Evolutionary conservation across 2,329 filamentous ascomycete species (phyloP).

Genomic region (Tolypocladium ophioglossoides): DNA sequence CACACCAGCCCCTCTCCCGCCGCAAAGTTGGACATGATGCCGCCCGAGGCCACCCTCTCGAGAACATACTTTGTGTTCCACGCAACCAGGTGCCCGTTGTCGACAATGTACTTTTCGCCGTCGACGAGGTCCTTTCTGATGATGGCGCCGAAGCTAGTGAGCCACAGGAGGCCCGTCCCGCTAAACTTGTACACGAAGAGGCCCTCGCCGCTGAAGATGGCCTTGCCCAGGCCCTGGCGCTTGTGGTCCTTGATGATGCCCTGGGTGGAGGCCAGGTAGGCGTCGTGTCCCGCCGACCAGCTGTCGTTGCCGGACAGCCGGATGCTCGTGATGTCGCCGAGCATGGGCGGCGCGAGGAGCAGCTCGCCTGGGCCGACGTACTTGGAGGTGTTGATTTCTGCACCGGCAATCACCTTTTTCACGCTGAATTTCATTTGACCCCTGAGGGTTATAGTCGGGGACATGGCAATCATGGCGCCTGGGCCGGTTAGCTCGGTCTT

Average conservation of each 20-base stretch:
- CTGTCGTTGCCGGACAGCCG: constrained; percentile 59
- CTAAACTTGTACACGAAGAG: constrained; percentile 81
- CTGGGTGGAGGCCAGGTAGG: constrained; percentile 76
- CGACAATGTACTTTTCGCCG: constrained; percentile 82
- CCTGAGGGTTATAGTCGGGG: constrained; percentile 72
- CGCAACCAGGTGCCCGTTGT: constrained; percentile 87
- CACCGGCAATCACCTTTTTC: constrained; percentile 82
- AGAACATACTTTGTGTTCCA: constrained; percentile 96
- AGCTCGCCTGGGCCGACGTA: constrained; percentile 89
- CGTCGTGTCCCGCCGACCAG: constrained; percentile 82
- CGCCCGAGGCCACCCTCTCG: constrained; percentile 81
- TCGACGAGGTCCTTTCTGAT: constrained; percentile 72
- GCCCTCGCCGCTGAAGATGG: constrained; percentile 89
- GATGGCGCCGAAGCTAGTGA: constrained; percentile 90
- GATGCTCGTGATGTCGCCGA: constrained; percentile 81
- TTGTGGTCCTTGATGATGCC: constrained; percentile 85
- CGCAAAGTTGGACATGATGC: constrained; percentile 78
- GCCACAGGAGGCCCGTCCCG: constrained; percentile 74
- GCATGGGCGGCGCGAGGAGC: constrained; percentile 64
- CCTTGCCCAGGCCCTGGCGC: constrained; percentile 75
- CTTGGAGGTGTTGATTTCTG: constrained; percentile 66
- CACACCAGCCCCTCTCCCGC: constrained; percentile 85
- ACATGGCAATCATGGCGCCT: constrained; percentile 94
- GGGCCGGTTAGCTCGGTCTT: not conserved
- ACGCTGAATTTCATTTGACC: constrained; percentile 76